Evolutionary conservation across 805 yeast genomes (phyloP).

Genomic region (Debaryomyces castellii): DNA sequence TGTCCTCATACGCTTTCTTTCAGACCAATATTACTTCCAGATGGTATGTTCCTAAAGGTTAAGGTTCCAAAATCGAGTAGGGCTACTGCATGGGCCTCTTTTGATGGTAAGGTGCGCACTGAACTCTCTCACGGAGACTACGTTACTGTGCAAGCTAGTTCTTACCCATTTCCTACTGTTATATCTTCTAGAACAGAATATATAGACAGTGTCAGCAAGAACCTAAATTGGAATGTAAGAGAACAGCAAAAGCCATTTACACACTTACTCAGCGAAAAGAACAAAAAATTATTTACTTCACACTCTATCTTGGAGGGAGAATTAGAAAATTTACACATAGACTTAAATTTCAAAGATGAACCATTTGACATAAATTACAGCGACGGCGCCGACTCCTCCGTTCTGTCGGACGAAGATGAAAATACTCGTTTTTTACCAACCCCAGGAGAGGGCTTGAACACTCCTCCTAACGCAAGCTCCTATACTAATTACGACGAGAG

Average conservation of each 20-base stretch:
- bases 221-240: conserved; percentile 91
- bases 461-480: conserved; percentile 24
- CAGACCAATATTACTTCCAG: conserved; percentile 89
- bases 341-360: conserved; percentile 10
- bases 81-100: conserved; percentile 94
- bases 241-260: conserved; percentile 80
- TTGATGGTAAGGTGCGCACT: conserved; percentile 88
- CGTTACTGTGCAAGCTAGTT: conserved; percentile 79
- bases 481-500: conserved; percentile 31
- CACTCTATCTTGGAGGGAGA: conserved; percentile 1
- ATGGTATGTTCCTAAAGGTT: conserved; percentile 81
- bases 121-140: conserved; percentile 83
- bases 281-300: conserved; percentile 31
- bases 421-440: conserved; percentile 28
- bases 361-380: conserved; percentile 37
- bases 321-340: conserved; percentile 14
- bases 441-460: conserved; percentile 28
- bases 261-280: conserved; percentile 42
- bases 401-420: conserved; percentile 17
- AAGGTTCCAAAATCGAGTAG: conserved; percentile 78
- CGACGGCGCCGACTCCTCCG: conserved; percentile 16
- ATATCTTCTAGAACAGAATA: conserved; percentile 71
- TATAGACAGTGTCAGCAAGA: conserved; percentile 80
- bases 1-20: conserved; percentile 95
- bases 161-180: conserved; percentile 93